phyloP scores from a whole-genome alignment of 2,329 filamentous ascomycete species.

The Ilyonectria sp. region DNA sequence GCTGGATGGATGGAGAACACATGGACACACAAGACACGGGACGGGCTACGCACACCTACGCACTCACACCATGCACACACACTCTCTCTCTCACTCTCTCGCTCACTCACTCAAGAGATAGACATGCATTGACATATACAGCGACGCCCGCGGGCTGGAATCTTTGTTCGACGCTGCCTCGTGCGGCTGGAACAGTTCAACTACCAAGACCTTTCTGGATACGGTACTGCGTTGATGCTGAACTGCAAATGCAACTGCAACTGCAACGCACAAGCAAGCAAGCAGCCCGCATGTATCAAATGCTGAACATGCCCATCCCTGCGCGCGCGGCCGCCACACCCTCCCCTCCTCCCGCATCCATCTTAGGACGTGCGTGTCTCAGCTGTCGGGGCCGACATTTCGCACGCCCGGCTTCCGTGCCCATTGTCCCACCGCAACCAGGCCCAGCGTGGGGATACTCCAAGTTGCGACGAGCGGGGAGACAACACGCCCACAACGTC shows the following conservation, averaged over 20 bases:
- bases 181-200: slow-evolving; percentile 7
- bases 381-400: neutral
- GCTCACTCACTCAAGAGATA: neutral
- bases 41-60: neutral
- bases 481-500: neutral
- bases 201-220: neutral
- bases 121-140: neutral
- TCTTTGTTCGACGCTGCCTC: neutral
- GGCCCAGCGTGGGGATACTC: neutral
- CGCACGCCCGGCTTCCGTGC: neutral
- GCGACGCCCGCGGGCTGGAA: neutral
- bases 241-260: neutral
- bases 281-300: neutral
- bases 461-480: neutral
- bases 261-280: neutral
- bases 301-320: slow-evolving; percentile 2
- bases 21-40: slow-evolving; percentile 11
- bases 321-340: slow-evolving; percentile 3
- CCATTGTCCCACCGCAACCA: neutral
- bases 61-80: neutral
- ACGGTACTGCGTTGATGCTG: neutral
- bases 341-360: neutral
- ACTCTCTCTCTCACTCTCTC: neutral
- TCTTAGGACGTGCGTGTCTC: slow-evolving; percentile 1
- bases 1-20: slow-evolving; percentile 21